phyloP scores from a whole-genome alignment of 768 basidiomycete species.

The Hemileccinum rubropunctum region DNA sequence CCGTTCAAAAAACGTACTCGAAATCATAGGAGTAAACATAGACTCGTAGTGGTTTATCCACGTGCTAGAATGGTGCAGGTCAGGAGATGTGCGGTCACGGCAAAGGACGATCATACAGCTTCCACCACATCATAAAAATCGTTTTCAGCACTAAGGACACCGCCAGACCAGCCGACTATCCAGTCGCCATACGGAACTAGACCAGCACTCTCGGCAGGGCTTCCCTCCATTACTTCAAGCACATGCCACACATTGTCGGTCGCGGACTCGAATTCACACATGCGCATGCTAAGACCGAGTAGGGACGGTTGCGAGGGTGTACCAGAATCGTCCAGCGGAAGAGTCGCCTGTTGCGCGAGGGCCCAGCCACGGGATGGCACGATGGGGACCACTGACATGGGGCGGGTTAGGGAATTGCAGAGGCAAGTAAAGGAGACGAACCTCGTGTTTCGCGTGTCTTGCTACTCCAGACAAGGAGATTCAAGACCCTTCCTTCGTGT shows the following conservation, averaged over 20 bases:
- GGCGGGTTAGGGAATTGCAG: neutral
- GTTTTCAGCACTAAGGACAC: constrained; percentile 83
- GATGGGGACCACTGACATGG: constrained; percentile 69
- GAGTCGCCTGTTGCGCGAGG: constrained; percentile 37
- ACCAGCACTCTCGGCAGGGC: constrained; percentile 94
- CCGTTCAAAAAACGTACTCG: constrained; percentile 57
- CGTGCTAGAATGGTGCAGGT: constrained; percentile 54
- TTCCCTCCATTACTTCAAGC: constrained; percentile 92
- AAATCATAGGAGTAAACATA: constrained; percentile 98
- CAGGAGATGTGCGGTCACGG: constrained; percentile 1
- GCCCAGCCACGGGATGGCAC: constrained; percentile 86
- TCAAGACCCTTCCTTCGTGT: constrained; percentile 69
- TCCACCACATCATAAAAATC: constrained; percentile 98
- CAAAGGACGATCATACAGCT: constrained; percentile 52
- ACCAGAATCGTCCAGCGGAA: constrained; percentile 40
- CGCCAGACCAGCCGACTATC: constrained; percentile 92
- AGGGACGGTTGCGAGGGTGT: constrained; percentile 71
- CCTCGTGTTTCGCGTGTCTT: constrained; percentile 73
- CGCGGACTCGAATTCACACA: constrained; percentile 87
- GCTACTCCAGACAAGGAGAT: constrained; percentile 80
- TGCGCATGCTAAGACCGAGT: constrained; percentile 90
- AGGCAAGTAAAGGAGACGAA: constrained; percentile 27
- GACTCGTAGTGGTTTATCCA: constrained; percentile 89
- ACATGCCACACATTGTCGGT: constrained; percentile 98
- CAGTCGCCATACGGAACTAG: constrained; percentile 87